Evolutionary conservation across 106 monocot species (phyloP).

Genomic region (Platanthera guangdongensis): DNA sequence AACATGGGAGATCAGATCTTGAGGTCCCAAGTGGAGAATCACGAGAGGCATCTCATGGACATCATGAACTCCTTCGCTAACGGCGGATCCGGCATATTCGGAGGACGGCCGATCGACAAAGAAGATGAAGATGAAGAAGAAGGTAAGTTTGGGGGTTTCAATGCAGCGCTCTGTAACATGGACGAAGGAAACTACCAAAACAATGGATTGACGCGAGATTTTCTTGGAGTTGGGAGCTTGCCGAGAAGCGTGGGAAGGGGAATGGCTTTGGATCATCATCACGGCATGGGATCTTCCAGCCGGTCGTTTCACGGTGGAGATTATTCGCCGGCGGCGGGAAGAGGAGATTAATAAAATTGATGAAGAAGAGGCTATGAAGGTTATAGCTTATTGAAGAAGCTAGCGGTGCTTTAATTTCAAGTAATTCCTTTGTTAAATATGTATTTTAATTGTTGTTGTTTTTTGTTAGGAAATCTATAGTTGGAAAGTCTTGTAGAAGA

Average conservation of each 20-base stretch:
- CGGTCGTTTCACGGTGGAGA: not conserved
- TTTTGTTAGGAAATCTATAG: too few relatives aligned
- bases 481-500: too few relatives aligned
- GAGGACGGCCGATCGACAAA: not conserved
- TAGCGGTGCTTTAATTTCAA: too few relatives aligned
- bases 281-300: not conserved
- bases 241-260: conserved; percentile 29
- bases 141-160: conserved; percentile 17
- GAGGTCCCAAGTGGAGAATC: conserved; percentile 32
- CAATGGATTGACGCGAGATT: conserved; percentile 64
- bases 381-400: too few relatives aligned
- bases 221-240: conserved; percentile 67
- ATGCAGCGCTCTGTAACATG: conserved; percentile 30
- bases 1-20: conserved; percentile 10
- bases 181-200: conserved; percentile 39
- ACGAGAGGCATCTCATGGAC: conserved; percentile 47
- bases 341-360: not conserved
- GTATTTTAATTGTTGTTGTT: too few relatives aligned
- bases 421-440: too few relatives aligned
- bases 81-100: conserved; percentile 26
- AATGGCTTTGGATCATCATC: not conserved
- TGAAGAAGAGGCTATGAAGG: too few relatives aligned
- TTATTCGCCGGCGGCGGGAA: not conserved
- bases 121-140: not conserved
- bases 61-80: conserved; percentile 72